Conservation (phyloP, 768 basidiomycete genomes). For the Pleurotus giganteus region DNA sequence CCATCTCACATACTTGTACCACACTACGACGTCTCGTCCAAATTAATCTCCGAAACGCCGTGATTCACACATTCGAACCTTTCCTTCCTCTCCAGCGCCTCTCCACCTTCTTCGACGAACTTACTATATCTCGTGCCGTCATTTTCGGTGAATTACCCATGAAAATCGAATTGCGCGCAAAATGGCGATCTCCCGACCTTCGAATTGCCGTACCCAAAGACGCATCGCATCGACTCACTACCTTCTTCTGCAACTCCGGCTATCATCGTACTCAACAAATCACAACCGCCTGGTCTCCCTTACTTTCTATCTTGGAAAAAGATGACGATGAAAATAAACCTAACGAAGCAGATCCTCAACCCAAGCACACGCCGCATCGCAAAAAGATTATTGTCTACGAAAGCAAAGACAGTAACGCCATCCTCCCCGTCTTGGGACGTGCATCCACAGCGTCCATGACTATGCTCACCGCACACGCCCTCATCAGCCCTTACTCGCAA, state of each 20-base stretch:
- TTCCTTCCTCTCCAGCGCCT: neutral
- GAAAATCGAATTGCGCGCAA: neutral
- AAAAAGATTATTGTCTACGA: neutral
- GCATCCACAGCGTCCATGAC: neutral
- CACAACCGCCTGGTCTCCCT: too few species aligned
- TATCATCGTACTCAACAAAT: neutral
- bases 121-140: neutral
- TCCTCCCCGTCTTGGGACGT: neutral
- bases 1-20: too few species aligned
- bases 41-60: too few species aligned
- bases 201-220: neutral
- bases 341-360: too few species aligned
- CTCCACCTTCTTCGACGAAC: neutral
- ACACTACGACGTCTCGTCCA: too few species aligned
- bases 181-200: neutral
- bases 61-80: too few species aligned
- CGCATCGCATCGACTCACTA: neutral
- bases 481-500: neutral
- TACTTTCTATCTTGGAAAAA: neutral
- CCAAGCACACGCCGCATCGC: too few species aligned
- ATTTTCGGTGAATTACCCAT: neutral
- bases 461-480: neutral
- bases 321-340: too few species aligned
- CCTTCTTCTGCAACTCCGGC: neutral
- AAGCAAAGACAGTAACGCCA: neutral